Percentiles rank a stretch among this genome's conserved stretches.
Evolutionary conservation across 495 filamentous ascomycete genomes (phyloP).

Genomic region (Trypethelium eluteriae): DNA sequence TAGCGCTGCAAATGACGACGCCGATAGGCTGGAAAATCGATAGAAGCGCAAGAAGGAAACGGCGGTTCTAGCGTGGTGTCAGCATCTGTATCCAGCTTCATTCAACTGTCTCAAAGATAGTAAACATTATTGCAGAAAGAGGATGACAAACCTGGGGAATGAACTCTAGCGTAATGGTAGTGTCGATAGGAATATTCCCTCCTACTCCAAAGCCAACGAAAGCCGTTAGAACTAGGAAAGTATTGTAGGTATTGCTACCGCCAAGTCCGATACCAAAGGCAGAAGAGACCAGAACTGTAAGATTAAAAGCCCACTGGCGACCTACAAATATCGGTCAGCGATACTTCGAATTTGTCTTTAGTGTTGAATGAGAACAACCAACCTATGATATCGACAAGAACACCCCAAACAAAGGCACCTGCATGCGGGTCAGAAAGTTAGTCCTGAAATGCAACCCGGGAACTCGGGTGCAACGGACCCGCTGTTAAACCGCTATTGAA

Average conservation of each 20-base stretch:
- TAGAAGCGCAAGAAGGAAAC: constrained; percentile 42
- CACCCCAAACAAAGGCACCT: constrained; percentile 44
- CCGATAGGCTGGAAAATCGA: constrained; percentile 46
- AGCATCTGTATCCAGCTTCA: not conserved
- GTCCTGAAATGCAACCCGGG: not conserved
- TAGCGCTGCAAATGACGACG: constrained; percentile 38
- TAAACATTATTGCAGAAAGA: not conserved
- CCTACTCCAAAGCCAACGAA: constrained; percentile 42
- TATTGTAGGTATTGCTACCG: constrained; percentile 36
- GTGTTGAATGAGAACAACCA: constrained; percentile 22
- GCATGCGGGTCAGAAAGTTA: not conserved
- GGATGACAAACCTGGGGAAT: constrained; percentile 34
- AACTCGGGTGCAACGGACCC: constrained; percentile 16
- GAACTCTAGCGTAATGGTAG: constrained; percentile 44
- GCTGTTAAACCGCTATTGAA: constrained; percentile 35
- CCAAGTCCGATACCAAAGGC: constrained; percentile 43
- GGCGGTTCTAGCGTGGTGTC: constrained; percentile 31
- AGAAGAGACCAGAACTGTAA: constrained; percentile 41
- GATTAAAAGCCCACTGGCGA: constrained; percentile 45
- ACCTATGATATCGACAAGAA: constrained; percentile 45
- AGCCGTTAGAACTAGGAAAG: constrained; percentile 41
- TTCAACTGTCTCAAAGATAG: too few relatives aligned
- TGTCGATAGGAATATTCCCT: constrained; percentile 48
- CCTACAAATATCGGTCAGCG: constrained; percentile 25
- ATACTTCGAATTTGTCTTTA: not conserved